Evolutionary conservation across 257 asterid species (phyloP), one percentile per base, ranked within the genome.

Genomic region (Gentiana dahurica): DNA sequence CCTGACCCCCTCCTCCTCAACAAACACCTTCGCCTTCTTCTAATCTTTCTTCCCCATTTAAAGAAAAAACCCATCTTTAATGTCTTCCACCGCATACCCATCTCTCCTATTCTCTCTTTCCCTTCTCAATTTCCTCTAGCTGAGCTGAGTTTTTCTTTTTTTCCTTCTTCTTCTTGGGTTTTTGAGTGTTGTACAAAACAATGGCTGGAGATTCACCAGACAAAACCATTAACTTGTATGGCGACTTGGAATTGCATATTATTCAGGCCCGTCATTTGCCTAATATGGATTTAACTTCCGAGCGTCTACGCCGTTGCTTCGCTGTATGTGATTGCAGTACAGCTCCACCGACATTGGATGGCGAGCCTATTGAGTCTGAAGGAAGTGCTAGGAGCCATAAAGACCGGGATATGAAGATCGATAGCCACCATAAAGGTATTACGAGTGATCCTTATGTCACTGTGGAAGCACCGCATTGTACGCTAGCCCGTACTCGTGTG

Each of bases 401-500:
- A 41, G 47, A 41, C 46, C 55, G 8, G 38, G 81, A 79, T 1
- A 56, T 70, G 61, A 75, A 80, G 71, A 66, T 74, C 12, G 80
- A 76, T 68, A 91, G 67, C 80, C 93, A 56, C 75, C 93, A 57
- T 71, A 82, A 76, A 8, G 77, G 82, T 36, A 85, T 91, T 67
- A 85, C 94, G 34, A 85, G 89, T 54, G 98, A 91, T 53, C 84
- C 98, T 13, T 87, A 87, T 55, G 96, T 83, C 57, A 78, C 92
- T 4, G 84, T 90, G 37, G 79, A 72, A 8, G 91, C 69, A 12
- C 96, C 96, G 0, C 95, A 84, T 66, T 51, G 80, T 32, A 82
- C 95, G 3, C 86, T 91, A 13, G 96, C 84, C 4, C 88, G 98
- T 61, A 90, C 98, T 56, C 91, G 87, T 67, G 94, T 90, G 67